phyloP scores from a whole-genome alignment of 108 stramenopile genomes.

The Skeletonema menzelii region DNA sequence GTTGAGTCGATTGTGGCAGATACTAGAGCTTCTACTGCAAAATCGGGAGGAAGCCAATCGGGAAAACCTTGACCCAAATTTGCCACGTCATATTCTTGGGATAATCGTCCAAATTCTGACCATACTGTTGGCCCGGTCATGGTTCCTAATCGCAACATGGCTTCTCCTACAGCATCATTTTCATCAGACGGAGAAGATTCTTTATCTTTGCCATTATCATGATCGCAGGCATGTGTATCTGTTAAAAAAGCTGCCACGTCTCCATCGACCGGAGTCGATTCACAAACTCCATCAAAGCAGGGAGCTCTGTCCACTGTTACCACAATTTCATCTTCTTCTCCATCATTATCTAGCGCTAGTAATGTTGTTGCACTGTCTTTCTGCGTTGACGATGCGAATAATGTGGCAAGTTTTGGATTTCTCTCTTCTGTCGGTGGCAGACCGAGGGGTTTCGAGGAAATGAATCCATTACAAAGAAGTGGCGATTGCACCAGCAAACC shows the following conservation, averaged over 20 bases:
- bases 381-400: background rate
- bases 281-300: conserved; percentile 45
- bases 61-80: conserved; percentile 91
- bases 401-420: background rate
- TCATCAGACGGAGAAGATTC: background rate
- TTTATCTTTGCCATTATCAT: background rate
- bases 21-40: conserved; percentile 71
- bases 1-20: conserved; percentile 68
- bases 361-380: background rate
- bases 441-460: background rate
- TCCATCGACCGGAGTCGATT: conserved; percentile 18
- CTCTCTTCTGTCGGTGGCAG: background rate
- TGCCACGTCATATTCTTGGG: conserved; percentile 64
- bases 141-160: conserved; percentile 60
- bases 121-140: conserved; percentile 81
- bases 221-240: background rate
- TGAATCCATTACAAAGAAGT: background rate
- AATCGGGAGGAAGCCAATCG: conserved; percentile 85
- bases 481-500: background rate
- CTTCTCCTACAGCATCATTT: conserved; percentile 49
- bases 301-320: conserved; percentile 32
- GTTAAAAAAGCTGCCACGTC: background rate
- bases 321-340: background rate
- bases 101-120: conserved; percentile 83
- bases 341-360: background rate